Conservation (phyloP, 805 yeast species). For the Scheffersomyces spartinae region DNA sequence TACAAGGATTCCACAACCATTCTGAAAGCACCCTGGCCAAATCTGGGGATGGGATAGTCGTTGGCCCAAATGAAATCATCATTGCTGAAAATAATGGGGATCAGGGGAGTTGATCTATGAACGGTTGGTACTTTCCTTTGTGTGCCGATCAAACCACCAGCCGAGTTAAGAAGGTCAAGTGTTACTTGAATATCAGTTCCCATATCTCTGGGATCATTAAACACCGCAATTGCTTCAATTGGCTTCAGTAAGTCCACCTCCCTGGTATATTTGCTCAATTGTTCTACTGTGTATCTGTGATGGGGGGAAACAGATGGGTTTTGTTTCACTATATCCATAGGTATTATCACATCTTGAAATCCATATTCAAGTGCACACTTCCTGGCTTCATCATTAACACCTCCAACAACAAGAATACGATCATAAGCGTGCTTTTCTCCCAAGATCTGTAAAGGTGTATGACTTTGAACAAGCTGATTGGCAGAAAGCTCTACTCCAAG, state of each 20-base stretch:
- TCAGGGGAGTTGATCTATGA: conserved; percentile 30
- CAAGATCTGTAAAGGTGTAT: conserved; percentile 69
- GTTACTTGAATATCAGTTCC: conserved; percentile 76
- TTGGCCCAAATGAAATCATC: conserved; percentile 85
- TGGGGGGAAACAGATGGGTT: conserved; percentile 59
- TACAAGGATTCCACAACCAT: conserved; percentile 51
- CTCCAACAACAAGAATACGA: conserved; percentile 78
- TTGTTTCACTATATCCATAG: conserved; percentile 56
- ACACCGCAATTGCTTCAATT: conserved; percentile 70
- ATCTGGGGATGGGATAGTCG: conserved; percentile 63
- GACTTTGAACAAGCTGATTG: conserved; percentile 70
- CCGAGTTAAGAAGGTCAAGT: conserved; percentile 55
- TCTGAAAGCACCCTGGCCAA: conserved; percentile 87
- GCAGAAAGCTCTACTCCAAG: conserved; percentile 38
- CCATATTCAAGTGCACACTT: conserved; percentile 70
- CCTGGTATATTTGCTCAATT: conserved; percentile 29
- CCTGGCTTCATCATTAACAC: conserved; percentile 57
- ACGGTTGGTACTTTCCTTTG: conserved; percentile 16
- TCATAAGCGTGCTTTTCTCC: conserved; percentile 33
- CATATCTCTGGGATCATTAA: conserved; percentile 85
- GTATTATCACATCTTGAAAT: conserved; percentile 59
- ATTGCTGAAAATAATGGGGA: conserved; percentile 73
- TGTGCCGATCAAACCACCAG: conserved; percentile 56
- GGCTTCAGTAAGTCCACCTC: conserved; percentile 20
- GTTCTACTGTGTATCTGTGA: conserved; percentile 37